Evolutionary conservation across 2,329 filamentous ascomycete species (phyloP).

Genomic region (Neonectria magnoliae): DNA sequence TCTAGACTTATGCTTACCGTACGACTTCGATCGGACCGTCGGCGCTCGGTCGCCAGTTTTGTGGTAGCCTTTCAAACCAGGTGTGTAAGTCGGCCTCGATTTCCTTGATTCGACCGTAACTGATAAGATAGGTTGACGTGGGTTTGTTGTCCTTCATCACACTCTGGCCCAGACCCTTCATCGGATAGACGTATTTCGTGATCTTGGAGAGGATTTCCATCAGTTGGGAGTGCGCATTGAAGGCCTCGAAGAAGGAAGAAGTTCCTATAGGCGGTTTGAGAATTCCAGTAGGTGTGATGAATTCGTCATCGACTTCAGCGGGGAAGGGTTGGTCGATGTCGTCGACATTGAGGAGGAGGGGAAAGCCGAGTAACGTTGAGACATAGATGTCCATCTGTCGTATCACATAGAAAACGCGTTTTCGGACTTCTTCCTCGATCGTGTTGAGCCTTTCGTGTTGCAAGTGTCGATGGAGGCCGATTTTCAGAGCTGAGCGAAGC

Average conservation of each 20-base stretch:
- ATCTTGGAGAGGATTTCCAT: slow-evolving; percentile 73
- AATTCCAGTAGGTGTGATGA: slow-evolving; percentile 69
- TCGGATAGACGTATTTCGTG: slow-evolving; percentile 72
- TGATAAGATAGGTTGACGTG: slow-evolving; percentile 68
- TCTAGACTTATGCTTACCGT: slow-evolving; percentile 63
- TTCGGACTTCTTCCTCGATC: slow-evolving; percentile 71
- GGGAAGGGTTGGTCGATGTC: slow-evolving; percentile 75
- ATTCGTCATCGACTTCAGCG: slow-evolving; percentile 73
- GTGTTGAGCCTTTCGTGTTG: slow-evolving; percentile 69
- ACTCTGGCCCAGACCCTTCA: slow-evolving; percentile 64
- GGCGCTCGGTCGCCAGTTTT: slow-evolving; percentile 80
- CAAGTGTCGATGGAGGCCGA: slow-evolving; percentile 81
- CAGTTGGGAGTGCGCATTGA: slow-evolving; percentile 72
- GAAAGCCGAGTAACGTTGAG: slow-evolving; percentile 73
- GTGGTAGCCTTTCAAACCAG: slow-evolving; percentile 75
- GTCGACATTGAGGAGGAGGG: slow-evolving; percentile 69
- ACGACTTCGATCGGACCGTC: slow-evolving; percentile 80
- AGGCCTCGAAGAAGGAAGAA: slow-evolving; percentile 70
- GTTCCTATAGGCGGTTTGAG: slow-evolving; percentile 63
- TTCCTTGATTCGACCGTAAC: slow-evolving; percentile 70
- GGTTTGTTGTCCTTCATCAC: slow-evolving; percentile 54
- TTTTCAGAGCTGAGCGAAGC: slow-evolving; percentile 76
- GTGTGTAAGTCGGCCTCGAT: slow-evolving; percentile 71
- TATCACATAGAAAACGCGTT: slow-evolving; percentile 74
- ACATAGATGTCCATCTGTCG: slow-evolving; percentile 78